Evolutionary conservation across 1,139 yeast species (phyloP).

Genomic region (Blastobotrys indianensis): DNA sequence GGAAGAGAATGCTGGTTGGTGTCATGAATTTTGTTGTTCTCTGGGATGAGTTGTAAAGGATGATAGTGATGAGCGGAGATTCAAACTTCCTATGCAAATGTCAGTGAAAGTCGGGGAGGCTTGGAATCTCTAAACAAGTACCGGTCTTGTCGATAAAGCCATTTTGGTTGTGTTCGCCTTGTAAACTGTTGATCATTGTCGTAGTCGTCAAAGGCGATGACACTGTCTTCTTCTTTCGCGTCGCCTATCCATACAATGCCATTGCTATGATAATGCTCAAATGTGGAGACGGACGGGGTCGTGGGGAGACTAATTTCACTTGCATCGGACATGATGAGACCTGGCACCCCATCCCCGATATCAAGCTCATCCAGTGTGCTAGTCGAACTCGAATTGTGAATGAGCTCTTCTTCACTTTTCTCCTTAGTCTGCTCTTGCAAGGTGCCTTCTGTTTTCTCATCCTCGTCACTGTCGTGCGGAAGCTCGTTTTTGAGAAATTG

Average conservation of each 20-base stretch:
- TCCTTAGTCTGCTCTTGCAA: no score
- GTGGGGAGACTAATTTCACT: background rate
- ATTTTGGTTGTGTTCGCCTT: no score
- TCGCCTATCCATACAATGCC: constrained; percentile 10
- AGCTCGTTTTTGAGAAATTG: no score
- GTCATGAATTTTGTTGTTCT: no score
- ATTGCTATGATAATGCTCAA: constrained; percentile 1
- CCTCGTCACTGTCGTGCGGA: background rate
- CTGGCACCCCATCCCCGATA: background rate
- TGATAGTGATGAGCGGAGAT: no score
- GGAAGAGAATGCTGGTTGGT: background rate
- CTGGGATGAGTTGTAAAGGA: no score
- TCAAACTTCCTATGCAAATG: background rate
- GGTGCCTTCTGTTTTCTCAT: background rate
- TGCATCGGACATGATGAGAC: background rate
- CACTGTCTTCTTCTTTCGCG: background rate
- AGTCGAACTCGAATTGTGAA: background rate
- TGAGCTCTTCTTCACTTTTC: background rate
- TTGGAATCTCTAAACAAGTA: background rate
- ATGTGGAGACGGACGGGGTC: constrained; percentile 2
- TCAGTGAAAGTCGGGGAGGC: background rate
- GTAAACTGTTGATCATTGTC: background rate
- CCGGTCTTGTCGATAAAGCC: background rate
- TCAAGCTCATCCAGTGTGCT: no score
- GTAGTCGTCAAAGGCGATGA: constrained; percentile 3